A percentile compares a stretch with the other conserved stretches of the same genome.
phyloP scores from a whole-genome alignment of 2,329 filamentous ascomycete genomes.

The Hymenoscyphus infarciens region DNA sequence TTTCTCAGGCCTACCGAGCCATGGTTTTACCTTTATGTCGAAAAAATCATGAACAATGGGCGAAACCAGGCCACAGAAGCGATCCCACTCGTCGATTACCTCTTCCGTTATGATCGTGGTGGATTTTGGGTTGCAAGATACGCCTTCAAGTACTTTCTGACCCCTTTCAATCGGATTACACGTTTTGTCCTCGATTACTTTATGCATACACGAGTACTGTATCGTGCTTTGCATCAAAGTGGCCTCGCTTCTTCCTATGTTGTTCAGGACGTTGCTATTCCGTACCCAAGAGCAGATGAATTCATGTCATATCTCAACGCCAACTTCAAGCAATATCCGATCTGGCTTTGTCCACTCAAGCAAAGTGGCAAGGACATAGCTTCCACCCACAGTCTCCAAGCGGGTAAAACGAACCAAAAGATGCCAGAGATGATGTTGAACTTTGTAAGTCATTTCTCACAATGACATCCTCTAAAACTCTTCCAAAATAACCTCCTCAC shows the following conservation, averaged over 20 bases:
- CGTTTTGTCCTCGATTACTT: slow-evolving; percentile 56
- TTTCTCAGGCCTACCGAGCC: slow-evolving; percentile 54
- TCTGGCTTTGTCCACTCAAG: slow-evolving; percentile 55
- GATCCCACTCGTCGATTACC: slow-evolving; percentile 45
- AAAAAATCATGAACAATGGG: slow-evolving; percentile 28
- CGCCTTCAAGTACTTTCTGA: slow-evolving; percentile 56
- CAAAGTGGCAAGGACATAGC: slow-evolving; percentile 27
- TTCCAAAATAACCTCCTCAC: no score
- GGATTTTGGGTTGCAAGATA: slow-evolving; percentile 65
- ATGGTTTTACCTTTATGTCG: slow-evolving; percentile 62
- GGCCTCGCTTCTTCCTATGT: slow-evolving; percentile 53
- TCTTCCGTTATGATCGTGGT: slow-evolving; percentile 61
- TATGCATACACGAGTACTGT: slow-evolving; percentile 58
- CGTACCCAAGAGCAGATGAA: slow-evolving; percentile 44
- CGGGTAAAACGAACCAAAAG: slow-evolving; percentile 18
- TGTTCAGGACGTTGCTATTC: slow-evolving; percentile 60
- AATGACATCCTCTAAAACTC: no score
- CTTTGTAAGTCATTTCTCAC: slow-evolving; percentile 42
- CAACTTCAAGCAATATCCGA: slow-evolving; percentile 33
- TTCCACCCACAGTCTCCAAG: slow-evolving; percentile 21
- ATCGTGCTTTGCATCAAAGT: slow-evolving; percentile 57
- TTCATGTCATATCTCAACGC: slow-evolving; percentile 49
- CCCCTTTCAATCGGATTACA: slow-evolving; percentile 56
- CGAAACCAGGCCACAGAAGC: slow-evolving; percentile 36
- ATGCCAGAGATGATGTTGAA: slow-evolving; percentile 53